A percentile compares a stretch with the other conserved stretches of the same genome.
Conservation (phyloP, 345 rosid species). For the Geranium rotundifolium region DNA sequence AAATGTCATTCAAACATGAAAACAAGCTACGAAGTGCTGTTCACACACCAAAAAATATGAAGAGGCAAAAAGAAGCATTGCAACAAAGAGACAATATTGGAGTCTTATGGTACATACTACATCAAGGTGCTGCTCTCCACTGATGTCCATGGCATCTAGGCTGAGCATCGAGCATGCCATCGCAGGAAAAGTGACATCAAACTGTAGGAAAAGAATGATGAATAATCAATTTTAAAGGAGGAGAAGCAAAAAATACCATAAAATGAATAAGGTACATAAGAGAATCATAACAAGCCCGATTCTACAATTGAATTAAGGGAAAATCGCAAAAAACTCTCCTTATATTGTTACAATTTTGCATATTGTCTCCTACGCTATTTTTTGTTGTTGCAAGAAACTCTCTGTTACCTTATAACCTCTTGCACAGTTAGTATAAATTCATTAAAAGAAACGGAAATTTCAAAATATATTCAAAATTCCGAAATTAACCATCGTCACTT, state of each 20-base stretch:
- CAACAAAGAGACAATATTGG: not conserved
- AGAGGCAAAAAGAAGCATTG: not conserved
- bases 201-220: conserved; percentile 34
- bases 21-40: not conserved
- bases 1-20: not conserved
- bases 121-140: conserved; percentile 96
- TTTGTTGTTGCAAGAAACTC: too few relatives aligned
- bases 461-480: too few relatives aligned
- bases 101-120: conserved; percentile 40
- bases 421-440: too few relatives aligned
- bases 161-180: conserved; percentile 88
- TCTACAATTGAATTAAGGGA: too few relatives aligned
- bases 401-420: too few relatives aligned
- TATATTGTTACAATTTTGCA: too few relatives aligned
- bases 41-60: not conserved
- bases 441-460: too few relatives aligned
- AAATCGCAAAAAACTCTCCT: too few relatives aligned
- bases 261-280: not conserved
- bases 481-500: too few relatives aligned
- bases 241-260: conserved; percentile 3
- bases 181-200: conserved; percentile 86
- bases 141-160: conserved; percentile 94
- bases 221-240: not conserved
- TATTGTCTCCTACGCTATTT: too few relatives aligned
- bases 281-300: too few relatives aligned